Base-by-base conservation (phyloP, 1,284 basidiomycete species). In the Chondrostereum purpureum region DNA sequence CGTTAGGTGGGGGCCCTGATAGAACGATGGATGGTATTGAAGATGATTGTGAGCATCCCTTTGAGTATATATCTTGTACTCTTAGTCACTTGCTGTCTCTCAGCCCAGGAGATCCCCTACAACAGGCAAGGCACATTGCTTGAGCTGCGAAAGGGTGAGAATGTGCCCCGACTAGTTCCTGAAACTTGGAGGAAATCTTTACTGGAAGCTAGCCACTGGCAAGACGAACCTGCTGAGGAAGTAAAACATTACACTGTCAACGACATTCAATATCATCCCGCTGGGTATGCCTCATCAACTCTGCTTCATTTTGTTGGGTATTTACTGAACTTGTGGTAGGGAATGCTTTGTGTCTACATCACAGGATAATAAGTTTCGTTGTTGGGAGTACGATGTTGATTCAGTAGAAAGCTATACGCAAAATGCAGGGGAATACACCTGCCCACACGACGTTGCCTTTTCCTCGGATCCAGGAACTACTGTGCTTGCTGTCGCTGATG, bases 191-290 rank as follows among this genome's bases (percentile, higher is more conserved):
- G n/a, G n/a, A n/a, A n/a, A n/a, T n/a, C n/a, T n/a, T n/a, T n/a
- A n/a, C n/a, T n/a, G n/a, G n/a, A n/a, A n/a, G n/a, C n/a, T n/a
- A n/a, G n/a, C n/a, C n/a, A n/a, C n/a, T n/a, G n/a, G n/a, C n/a
- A n/a, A n/a, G n/a, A n/a, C n/a, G n/a, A n/a, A n/a, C n/a, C n/a
- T n/a, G n/a, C n/a, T n/a, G n/a, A n/a, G n/a, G n/a, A n/a, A n/a
- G n/a, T n/a, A n/a, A 72, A 72, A 45, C 53, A 69, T 42, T 72
- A 71, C 39, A 58, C 65, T 1, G 60, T 73, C 2, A 65, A 68
- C 46, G 69, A 71, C 39, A 54, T 69, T n/a, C 63, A 65, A 41
- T 66, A 68, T 46, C 61, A 64, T 50, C 64, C 65, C 4, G 50
- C 46, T 27, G 59, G 61, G 65, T 67, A 53, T 43, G 47, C 44